A percentile compares a stretch with the other conserved stretches of the same genome.
These are phyloP conservation scores for Musa acuminata DNA, from an alignment of 176 grass and related monocot genomes.

Conservation along the genomic window DNA sequence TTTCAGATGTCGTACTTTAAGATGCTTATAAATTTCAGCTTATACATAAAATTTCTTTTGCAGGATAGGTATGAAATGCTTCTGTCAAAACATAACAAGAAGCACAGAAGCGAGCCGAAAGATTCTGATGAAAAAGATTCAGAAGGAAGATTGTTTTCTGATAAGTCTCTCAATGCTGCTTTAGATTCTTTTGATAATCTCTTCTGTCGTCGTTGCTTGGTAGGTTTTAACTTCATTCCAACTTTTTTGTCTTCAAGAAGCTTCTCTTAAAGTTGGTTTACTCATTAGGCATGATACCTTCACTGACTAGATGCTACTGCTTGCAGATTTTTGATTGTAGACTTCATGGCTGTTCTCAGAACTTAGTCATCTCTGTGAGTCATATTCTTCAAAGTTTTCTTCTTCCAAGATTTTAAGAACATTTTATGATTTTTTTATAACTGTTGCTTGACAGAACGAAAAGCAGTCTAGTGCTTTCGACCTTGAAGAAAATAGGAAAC, in stretches of 20 bases:
- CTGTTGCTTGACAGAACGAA: slow-evolving; percentile 58
- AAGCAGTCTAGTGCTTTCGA: slow-evolving; percentile 55
- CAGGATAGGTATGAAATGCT: slow-evolving; percentile 68
- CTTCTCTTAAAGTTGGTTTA: slow-evolving; percentile 6
- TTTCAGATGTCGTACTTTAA: neutral
- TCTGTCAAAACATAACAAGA: slow-evolving; percentile 49
- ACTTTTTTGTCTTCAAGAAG: slow-evolving; percentile 12
- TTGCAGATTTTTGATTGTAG: slow-evolving; percentile 88
- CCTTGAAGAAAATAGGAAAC: slow-evolving; percentile 53
- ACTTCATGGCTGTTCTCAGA: slow-evolving; percentile 97
- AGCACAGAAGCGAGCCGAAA: slow-evolving; percentile 25
- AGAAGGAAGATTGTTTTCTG: slow-evolving; percentile 35
- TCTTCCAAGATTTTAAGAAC: slow-evolving; percentile 6
- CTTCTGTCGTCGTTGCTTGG: slow-evolving; percentile 95
- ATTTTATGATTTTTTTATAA: slow-evolving; percentile 16
- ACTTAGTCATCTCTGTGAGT: slow-evolving; percentile 76
- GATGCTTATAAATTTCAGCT: neutral
- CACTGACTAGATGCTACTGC: slow-evolving; percentile 19
- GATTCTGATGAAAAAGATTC: slow-evolving; percentile 34
- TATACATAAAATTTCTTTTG: slow-evolving; percentile 29
- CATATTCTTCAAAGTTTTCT: neutral
- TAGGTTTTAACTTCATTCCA: slow-evolving; percentile 32
- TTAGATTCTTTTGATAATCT: slow-evolving; percentile 99
- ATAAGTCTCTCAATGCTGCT: slow-evolving; percentile 73
- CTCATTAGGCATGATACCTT: slow-evolving; percentile 9